Conservation (phyloP, 129 eudicot species). For the Pulicaria dysenterica region DNA sequence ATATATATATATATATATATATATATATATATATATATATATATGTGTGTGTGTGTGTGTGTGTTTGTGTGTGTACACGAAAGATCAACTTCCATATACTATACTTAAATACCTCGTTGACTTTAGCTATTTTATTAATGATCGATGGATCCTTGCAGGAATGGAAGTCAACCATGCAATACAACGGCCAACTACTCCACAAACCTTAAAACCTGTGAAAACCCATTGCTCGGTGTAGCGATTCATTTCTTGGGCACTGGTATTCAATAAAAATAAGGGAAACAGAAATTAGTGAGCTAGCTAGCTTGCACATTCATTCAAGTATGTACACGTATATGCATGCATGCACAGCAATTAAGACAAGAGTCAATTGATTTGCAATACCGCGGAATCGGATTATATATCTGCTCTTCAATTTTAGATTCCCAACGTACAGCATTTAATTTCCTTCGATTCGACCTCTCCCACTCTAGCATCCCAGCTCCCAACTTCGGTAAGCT, state of each 20-base stretch:
- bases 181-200: conserved; percentile 35
- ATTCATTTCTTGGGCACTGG: neutral
- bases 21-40: too few species aligned
- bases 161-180: conserved; percentile 2
- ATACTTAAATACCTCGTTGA: conserved; percentile 7
- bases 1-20: too few species aligned
- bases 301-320: neutral
- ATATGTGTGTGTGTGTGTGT: too few species aligned
- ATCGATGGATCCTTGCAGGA: neutral
- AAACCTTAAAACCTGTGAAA: conserved; percentile 16
- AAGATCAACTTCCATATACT: too few species aligned
- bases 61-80: too few species aligned
- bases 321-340: too few species aligned
- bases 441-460: too few species aligned
- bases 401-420: neutral
- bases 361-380: neutral
- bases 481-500: too few species aligned
- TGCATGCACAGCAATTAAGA: neutral
- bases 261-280: neutral
- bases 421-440: conserved; percentile 10
- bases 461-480: neutral
- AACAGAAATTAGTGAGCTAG: conserved; percentile 4
- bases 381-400: neutral
- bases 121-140: neutral
- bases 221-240: conserved; percentile 11